Percentiles rank a stretch among this genome's conserved stretches.
These are phyloP conservation scores for Teunomyces barrocoloradensis DNA, from an alignment of 805 yeast genomes.

Conservation along the genomic window DNA sequence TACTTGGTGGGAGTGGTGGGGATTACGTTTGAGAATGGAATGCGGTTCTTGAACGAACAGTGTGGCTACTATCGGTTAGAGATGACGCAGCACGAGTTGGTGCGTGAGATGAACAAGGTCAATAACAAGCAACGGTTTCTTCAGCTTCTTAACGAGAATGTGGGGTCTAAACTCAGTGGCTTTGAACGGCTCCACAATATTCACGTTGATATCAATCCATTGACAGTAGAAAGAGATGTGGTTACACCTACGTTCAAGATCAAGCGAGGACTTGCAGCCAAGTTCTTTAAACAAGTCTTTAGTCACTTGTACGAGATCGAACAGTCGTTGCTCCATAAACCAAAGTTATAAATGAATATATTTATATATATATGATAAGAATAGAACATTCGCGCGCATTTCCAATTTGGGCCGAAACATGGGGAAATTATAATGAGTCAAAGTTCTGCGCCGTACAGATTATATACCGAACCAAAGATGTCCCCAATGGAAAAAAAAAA, in stretches of 20 bases:
- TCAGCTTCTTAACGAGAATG: constrained; percentile 21
- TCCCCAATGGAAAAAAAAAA: not conserved
- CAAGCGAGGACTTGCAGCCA: constrained; percentile 23
- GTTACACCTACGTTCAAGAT: constrained; percentile 17
- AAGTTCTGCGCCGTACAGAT: not conserved
- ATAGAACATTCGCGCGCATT: not conserved
- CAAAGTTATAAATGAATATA: not conserved
- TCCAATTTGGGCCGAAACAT: constrained; percentile 1
- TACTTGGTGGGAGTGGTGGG: constrained; percentile 31
- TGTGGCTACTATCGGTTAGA: constrained; percentile 14
- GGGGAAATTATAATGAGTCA: constrained; percentile 2
- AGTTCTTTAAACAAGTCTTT: constrained; percentile 16
- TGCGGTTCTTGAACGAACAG: constrained; percentile 16
- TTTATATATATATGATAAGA: no score
- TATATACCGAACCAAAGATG: not conserved
- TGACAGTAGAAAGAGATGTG: constrained; percentile 19
- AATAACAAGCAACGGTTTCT: constrained; percentile 22
- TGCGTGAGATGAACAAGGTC: constrained; percentile 20
- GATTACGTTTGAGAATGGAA: constrained; percentile 21
- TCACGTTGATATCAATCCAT: constrained; percentile 28
- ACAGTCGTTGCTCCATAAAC: constrained; percentile 2
- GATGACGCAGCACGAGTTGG: constrained; percentile 10
- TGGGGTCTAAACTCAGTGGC: constrained; percentile 21
- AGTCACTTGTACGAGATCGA: constrained; percentile 12
- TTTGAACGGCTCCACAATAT: constrained; percentile 35